phyloP scores from a whole-genome alignment of 2,329 filamentous ascomycete genomes.

The Hymenoscyphus linearis region DNA sequence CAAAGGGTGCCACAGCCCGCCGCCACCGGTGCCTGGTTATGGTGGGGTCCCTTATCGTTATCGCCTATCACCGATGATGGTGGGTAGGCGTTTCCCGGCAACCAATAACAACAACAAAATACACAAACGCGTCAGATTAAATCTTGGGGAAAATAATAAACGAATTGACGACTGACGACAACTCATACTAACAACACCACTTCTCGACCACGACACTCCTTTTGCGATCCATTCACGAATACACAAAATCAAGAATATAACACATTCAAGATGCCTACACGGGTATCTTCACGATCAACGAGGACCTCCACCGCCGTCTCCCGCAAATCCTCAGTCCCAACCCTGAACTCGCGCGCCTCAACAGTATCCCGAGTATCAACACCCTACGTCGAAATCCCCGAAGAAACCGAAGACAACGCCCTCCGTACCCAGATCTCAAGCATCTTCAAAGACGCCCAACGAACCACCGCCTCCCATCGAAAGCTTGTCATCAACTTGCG shows the following conservation, averaged over 20 bases:
- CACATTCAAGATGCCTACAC: slow-evolving; percentile 39
- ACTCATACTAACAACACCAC: not conserved
- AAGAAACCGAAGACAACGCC: slow-evolving; percentile 64
- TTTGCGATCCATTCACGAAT: not conserved
- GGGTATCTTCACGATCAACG: slow-evolving; percentile 39
- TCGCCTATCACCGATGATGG: no score
- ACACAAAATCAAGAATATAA: not conserved
- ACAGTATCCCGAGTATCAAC: slow-evolving; percentile 35
- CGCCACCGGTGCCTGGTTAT: no score
- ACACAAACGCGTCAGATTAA: slow-evolving; percentile 1
- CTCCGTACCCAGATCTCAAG: slow-evolving; percentile 69
- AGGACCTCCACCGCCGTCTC: slow-evolving; percentile 34
- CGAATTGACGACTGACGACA: not conserved
- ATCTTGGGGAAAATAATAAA: not conserved
- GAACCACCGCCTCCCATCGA: slow-evolving; percentile 81
- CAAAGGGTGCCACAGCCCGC: no score
- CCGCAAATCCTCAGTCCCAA: slow-evolving; percentile 38
- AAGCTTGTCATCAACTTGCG: slow-evolving; percentile 83
- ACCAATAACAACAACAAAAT: slow-evolving; percentile 1
- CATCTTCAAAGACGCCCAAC: slow-evolving; percentile 77
- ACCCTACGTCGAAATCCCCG: slow-evolving; percentile 48
- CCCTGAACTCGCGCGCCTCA: slow-evolving; percentile 37
- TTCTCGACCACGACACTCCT: not conserved
- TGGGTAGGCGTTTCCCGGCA: not conserved
- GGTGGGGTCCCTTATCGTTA: not conserved